A percentile compares a stretch with the other conserved stretches of the same genome.
Conservation (phyloP, 148 eudicot species). For the Suaeda aralocaspica region DNA sequence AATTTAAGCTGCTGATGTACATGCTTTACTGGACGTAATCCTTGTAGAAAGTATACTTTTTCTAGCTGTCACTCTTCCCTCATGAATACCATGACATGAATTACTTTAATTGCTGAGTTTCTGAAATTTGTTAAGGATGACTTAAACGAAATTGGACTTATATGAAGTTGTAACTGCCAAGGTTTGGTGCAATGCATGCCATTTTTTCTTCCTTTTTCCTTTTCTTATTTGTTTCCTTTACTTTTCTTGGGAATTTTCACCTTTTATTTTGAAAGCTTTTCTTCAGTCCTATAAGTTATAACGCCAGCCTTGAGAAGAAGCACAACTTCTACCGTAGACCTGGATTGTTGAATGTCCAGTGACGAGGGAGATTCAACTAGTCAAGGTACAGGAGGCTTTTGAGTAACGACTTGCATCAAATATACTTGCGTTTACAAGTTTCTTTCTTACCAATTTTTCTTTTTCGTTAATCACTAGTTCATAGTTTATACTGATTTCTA, state of each 20-base stretch:
- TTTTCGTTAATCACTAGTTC: too few relatives aligned
- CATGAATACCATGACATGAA: too few relatives aligned
- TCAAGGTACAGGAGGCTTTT: neutral
- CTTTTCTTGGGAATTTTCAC: too few relatives aligned
- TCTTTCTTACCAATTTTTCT: too few relatives aligned
- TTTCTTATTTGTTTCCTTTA: neutral
- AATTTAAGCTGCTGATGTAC: too few relatives aligned
- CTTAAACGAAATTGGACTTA: slow-evolving; percentile 12
- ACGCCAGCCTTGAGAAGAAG: slow-evolving; percentile 13
- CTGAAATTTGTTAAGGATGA: neutral
- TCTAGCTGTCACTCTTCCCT: too few relatives aligned
- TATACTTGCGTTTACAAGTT: neutral
- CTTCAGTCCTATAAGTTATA: neutral
- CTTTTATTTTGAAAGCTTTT: neutral
- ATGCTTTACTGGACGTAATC: too few relatives aligned
- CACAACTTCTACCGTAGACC: neutral
- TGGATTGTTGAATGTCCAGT: neutral
- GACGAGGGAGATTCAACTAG: neutral
- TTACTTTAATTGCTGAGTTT: neutral
- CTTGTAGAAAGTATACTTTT: too few relatives aligned
- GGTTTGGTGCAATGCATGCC: neutral
- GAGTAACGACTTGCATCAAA: neutral
- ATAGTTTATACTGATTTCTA: neutral
- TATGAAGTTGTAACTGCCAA: slow-evolving; percentile 17
- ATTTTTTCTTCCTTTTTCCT: neutral